Percentiles rank a stretch among this genome's conserved stretches.
phyloP scores from a whole-genome alignment of 2,329 filamentous ascomycete genomes.

The Ophiostoma pallidulum region DNA sequence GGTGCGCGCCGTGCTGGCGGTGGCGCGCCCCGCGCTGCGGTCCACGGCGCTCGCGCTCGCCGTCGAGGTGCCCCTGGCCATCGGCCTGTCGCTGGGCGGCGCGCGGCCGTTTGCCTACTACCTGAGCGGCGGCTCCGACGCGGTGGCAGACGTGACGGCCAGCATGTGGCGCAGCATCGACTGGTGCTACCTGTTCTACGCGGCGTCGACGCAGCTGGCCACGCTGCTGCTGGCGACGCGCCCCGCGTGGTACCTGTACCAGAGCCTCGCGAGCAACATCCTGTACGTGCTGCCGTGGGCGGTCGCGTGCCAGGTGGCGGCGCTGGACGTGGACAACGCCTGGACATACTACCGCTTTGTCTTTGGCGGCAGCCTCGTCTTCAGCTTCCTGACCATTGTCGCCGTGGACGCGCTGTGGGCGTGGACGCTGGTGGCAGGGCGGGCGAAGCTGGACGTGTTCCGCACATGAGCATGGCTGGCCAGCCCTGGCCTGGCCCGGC shows the following conservation, averaged over 20 bases:
- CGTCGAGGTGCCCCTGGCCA: slow-evolving; percentile 52
- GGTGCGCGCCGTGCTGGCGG: slow-evolving; percentile 15
- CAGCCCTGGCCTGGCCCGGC: no score
- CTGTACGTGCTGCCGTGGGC: slow-evolving; percentile 64
- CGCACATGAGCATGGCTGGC: no score
- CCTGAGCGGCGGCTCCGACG: slow-evolving; percentile 43
- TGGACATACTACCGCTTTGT: slow-evolving; percentile 60
- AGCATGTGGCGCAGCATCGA: slow-evolving; percentile 57
- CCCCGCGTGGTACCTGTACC: slow-evolving; percentile 58
- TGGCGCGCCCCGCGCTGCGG: slow-evolving; percentile 43
- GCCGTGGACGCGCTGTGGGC: slow-evolving; percentile 42
- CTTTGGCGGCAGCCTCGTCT: slow-evolving; percentile 60
- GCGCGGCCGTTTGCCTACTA: slow-evolving; percentile 52
- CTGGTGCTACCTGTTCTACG: slow-evolving; percentile 64
- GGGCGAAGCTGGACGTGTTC: not conserved
- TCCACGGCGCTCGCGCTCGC: slow-evolving; percentile 44
- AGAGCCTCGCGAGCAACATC: slow-evolving; percentile 57
- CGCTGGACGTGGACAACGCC: slow-evolving; percentile 42
- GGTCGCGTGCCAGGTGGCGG: slow-evolving; percentile 45
- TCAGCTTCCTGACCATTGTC: slow-evolving; percentile 51
- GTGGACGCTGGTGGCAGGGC: slow-evolving; percentile 37
- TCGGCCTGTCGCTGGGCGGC: slow-evolving; percentile 52
- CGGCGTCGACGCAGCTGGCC: slow-evolving; percentile 54
- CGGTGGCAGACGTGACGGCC: slow-evolving; percentile 50
- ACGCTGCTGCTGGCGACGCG: slow-evolving; percentile 54